A percentile compares a stretch with the other conserved stretches of the same genome.
phyloP scores from a whole-genome alignment of 2,329 filamentous ascomycete species.

The Fusarium sp. region DNA sequence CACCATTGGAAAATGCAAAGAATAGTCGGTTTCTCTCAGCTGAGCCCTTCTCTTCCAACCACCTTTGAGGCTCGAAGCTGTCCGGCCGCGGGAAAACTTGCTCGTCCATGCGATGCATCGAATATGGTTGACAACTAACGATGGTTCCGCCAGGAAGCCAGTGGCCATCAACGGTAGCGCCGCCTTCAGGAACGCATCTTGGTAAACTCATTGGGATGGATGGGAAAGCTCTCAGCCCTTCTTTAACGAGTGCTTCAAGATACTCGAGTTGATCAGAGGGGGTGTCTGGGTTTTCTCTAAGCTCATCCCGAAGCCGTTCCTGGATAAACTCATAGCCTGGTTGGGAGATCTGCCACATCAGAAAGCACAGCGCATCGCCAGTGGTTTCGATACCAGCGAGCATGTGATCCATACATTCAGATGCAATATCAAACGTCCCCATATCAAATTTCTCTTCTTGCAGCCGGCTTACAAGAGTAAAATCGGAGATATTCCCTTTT shows the following conservation, averaged over 20 bases:
- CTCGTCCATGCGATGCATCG: slow-evolving; percentile 29
- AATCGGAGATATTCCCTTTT: slow-evolving; percentile 15
- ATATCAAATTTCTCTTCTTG: slow-evolving; percentile 26
- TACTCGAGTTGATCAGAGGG: slow-evolving; percentile 22
- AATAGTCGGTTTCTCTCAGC: slow-evolving; percentile 28
- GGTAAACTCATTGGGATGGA: slow-evolving; percentile 34
- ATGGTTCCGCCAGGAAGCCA: slow-evolving; percentile 31
- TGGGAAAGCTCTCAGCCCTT: slow-evolving; percentile 29
- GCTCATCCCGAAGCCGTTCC: slow-evolving; percentile 12
- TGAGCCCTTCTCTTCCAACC: slow-evolving; percentile 16
- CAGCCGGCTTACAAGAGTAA: slow-evolving; percentile 31
- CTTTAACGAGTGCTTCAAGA: slow-evolving; percentile 35
- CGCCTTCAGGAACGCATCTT: slow-evolving; percentile 17
- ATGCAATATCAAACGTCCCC: slow-evolving; percentile 19
- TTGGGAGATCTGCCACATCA: slow-evolving; percentile 40
- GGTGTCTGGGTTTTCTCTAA: background rate
- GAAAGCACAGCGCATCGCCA: slow-evolving; percentile 38
- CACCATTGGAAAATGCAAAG: slow-evolving; percentile 35
- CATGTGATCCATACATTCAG: slow-evolving; percentile 42
- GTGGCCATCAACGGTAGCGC: slow-evolving; percentile 13
- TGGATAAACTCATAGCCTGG: slow-evolving; percentile 18
- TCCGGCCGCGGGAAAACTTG: slow-evolving; percentile 18
- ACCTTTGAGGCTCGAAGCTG: slow-evolving; percentile 26
- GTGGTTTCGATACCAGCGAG: slow-evolving; percentile 41
- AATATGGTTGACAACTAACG: slow-evolving; percentile 36